phyloP scores from a whole-genome alignment of 192 early-diverging fungal species.

The Haplosporangium gracile region DNA sequence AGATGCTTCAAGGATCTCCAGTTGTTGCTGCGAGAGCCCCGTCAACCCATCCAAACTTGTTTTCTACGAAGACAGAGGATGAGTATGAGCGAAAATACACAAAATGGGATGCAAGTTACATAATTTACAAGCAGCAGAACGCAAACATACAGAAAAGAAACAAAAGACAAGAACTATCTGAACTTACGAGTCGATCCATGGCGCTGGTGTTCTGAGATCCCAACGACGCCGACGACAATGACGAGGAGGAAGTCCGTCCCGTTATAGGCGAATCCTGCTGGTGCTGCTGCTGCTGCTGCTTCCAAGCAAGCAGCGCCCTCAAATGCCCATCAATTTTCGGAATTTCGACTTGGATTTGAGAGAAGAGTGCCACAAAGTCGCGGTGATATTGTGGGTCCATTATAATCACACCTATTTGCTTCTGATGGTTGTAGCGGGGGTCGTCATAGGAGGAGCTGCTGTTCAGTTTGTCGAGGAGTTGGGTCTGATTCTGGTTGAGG shows the following conservation, averaged over 20 bases:
- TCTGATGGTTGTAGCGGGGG: background rate
- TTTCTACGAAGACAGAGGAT: conserved; percentile 2
- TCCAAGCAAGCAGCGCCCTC: background rate
- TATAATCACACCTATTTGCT: background rate
- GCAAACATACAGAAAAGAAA: background rate
- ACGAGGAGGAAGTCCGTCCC: background rate
- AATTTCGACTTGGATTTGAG: conserved; percentile 11
- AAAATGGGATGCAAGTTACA: too few relatives aligned
- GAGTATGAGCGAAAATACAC: background rate
- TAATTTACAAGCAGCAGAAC: too few relatives aligned
- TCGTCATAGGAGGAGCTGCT: background rate
- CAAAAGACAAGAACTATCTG: background rate
- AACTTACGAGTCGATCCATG: background rate
- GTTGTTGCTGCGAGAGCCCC: background rate
- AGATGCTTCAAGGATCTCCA: conserved; percentile 7
- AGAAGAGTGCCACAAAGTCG: conserved; percentile 15
- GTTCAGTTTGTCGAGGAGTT: conserved; percentile 7
- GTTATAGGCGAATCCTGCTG: background rate
- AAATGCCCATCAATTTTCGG: conserved; percentile 6
- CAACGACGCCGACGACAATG: background rate
- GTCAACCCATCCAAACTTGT: background rate
- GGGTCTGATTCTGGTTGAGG: conserved; percentile 1
- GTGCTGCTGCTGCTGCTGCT: background rate
- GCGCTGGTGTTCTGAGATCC: background rate
- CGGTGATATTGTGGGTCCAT: conserved; percentile 14